These are phyloP conservation scores for Botrytis aclada DNA, from an alignment of 2,329 filamentous ascomycete species.

Conservation along the genomic window DNA sequence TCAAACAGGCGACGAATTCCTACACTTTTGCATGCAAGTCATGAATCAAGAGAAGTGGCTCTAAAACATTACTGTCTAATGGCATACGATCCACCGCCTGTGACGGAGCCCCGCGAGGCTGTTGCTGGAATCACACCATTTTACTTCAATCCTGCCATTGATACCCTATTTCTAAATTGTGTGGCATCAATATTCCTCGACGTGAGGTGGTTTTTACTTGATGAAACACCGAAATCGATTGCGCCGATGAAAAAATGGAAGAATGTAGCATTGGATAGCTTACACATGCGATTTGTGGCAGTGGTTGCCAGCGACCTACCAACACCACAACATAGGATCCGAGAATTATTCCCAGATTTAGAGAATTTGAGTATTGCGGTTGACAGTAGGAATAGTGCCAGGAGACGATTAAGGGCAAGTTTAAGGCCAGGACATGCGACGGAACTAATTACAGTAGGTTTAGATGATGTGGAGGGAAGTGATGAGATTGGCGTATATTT, in stretches of 20 bases:
- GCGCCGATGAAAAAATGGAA: slow-evolving; percentile 36
- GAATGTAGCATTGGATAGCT: slow-evolving; percentile 35
- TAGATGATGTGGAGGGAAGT: slow-evolving; percentile 16
- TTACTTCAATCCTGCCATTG: slow-evolving; percentile 33
- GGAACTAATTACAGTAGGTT: slow-evolving; percentile 26
- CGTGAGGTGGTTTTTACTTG: slow-evolving; percentile 36
- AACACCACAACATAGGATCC: slow-evolving; percentile 31
- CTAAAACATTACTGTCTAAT: slow-evolving; percentile 32
- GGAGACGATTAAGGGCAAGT: slow-evolving; percentile 33
- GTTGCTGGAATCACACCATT: slow-evolving; percentile 36
- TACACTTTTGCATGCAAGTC: slow-evolving; percentile 30
- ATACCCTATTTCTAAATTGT: slow-evolving; percentile 34
- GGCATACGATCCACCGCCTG: slow-evolving; percentile 28
- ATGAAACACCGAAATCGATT: slow-evolving; percentile 27
- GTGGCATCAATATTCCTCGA: slow-evolving; percentile 34
- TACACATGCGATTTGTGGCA: slow-evolving; percentile 34
- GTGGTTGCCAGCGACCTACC: slow-evolving; percentile 30
- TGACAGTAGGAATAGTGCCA: slow-evolving; percentile 33
- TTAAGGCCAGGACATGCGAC: slow-evolving; percentile 36
- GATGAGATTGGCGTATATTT: slow-evolving; percentile 26
- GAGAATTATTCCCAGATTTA: slow-evolving; percentile 32
- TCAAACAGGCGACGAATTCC: slow-evolving; percentile 33
- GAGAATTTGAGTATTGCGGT: slow-evolving; percentile 34
- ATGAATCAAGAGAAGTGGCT: slow-evolving; percentile 32
- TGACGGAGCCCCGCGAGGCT: slow-evolving; percentile 12